Base-by-base conservation (phyloP, 768 basidiomycete genomes). In the Tephrocybe sp. region DNA sequence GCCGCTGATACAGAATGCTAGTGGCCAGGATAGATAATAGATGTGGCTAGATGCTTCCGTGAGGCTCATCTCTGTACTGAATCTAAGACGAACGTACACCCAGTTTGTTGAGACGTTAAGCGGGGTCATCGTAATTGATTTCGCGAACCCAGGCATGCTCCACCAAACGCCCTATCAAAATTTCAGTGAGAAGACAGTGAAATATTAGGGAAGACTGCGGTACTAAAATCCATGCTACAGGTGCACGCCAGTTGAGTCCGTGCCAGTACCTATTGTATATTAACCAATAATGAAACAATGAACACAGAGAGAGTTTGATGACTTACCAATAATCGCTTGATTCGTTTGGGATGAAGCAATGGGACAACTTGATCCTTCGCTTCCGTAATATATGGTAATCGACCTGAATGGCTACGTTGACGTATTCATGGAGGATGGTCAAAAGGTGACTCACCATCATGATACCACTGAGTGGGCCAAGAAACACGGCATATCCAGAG, bases 311-410 rank as follows among this genome's bases (percentile, higher is more conserved):
- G 25, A 13, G 58, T 60, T 33, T 58, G 53, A 57, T n/a, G 8
- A 60, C 62, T 40, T 53, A 67, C 66, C 64, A 66, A 39, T 65
- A 68, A 45, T 66, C 59, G 43, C 65, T 65, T 2, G 51, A 42
- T 1, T 39, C 30, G 29, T 57, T 58, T 6, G 66, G 55, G 8
- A 57, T 55, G 45, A 60, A 68, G 24, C 66, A 45, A 43, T 68
- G 64, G 2, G 63, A 63, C 7, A 66, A 46, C 42, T 65, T 66
- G 9, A 68, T 31, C 4, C 55, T 53, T 6, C 65, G 54, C 38
- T 31, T 50, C 5, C 66, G 57, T 12, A 66, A 31, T 21, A 64
- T 29, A 44, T 66, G 61, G 33, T 65, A 66, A 42, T 68, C 66
- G 4, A 54, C 57, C 64, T 66, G 25, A 31, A 43, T 22, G 38